phyloP scores from a whole-genome alignment of 345 rosid genomes.

The Conringia planisiliqua region DNA sequence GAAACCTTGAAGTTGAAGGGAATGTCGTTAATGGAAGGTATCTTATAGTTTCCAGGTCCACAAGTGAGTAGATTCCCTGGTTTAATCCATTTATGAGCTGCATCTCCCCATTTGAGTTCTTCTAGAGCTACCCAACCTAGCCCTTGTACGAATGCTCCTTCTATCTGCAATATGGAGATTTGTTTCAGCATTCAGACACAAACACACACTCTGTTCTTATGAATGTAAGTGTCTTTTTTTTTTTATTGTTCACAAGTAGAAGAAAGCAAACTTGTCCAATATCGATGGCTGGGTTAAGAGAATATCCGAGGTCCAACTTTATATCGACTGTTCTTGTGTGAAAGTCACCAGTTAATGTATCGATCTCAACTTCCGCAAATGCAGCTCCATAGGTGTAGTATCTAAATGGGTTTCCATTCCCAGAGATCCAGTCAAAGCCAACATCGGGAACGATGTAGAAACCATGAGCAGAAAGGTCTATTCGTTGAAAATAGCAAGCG shows the following conservation, averaged over 20 bases:
- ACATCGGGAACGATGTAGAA: constrained; percentile 77
- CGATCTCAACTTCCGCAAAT: constrained; percentile 29
- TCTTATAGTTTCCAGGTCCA: neutral
- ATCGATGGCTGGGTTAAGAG: constrained; percentile 92
- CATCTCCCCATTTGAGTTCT: neutral
- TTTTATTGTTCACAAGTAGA: neutral
- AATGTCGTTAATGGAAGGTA: neutral
- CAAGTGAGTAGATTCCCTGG: neutral
- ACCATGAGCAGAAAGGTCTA: constrained; percentile 95
- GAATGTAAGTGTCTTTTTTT: neutral
- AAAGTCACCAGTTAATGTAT: constrained; percentile 88
- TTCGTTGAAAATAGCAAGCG: constrained; percentile 65
- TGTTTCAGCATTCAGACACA: neutral
- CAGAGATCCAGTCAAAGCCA: constrained; percentile 76
- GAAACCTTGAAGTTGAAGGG: neutral
- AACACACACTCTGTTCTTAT: neutral
- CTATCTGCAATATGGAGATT: neutral
- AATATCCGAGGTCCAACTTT: constrained; percentile 79
- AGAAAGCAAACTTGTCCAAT: neutral
- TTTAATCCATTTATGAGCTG: neutral
- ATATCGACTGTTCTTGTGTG: constrained; percentile 73
- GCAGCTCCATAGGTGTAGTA: neutral
- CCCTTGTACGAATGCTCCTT: neutral
- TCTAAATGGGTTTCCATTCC: constrained; percentile 59
- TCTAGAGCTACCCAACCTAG: neutral